Evolutionary conservation across 2,329 filamentous ascomycete species (phyloP).

Genomic region (Trichoderma sp.): DNA sequence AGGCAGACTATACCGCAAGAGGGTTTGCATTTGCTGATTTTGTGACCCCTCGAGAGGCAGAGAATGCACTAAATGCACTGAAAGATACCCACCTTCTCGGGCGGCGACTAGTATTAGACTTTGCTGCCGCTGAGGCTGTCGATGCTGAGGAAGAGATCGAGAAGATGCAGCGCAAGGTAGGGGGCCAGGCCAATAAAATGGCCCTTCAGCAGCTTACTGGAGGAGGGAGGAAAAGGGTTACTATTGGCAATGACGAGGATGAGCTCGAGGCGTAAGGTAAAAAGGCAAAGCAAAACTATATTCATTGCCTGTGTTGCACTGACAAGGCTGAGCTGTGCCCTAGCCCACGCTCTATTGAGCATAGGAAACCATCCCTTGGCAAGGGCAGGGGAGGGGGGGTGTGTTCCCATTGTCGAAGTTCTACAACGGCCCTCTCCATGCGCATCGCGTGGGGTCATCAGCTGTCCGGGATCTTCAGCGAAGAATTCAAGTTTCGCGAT

Average conservation of each 20-base stretch:
- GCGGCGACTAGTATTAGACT: slow-evolving; percentile 85
- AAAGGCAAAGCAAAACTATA: slow-evolving; percentile 28
- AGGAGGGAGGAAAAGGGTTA: slow-evolving; percentile 83
- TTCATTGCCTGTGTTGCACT: slow-evolving; percentile 25
- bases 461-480: slow-evolving; percentile 29
- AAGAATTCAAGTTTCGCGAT: slow-evolving; percentile 36
- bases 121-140: slow-evolving; percentile 81
- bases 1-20: slow-evolving; percentile 84
- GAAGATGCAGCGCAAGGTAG: slow-evolving; percentile 96
- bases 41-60: slow-evolving; percentile 83
- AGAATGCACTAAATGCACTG: slow-evolving; percentile 86
- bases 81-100: slow-evolving; percentile 92
- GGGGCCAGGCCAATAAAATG: slow-evolving; percentile 86
- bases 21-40: slow-evolving; percentile 98
- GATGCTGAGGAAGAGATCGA: slow-evolving; percentile 95
- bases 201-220: slow-evolving; percentile 85
- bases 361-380: slow-evolving; percentile 30
- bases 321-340: slow-evolving; percentile 24
- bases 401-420: slow-evolving; percentile 18
- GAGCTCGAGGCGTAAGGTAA: slow-evolving; percentile 46
- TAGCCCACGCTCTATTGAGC: slow-evolving; percentile 24
- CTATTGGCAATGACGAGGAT: slow-evolving; percentile 72
- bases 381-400: slow-evolving; percentile 26
- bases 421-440: slow-evolving; percentile 4
- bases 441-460: slow-evolving; percentile 19